Evolutionary conservation across 2,329 filamentous ascomycete genomes (phyloP).

Genomic region (Diplodia sapinea): DNA sequence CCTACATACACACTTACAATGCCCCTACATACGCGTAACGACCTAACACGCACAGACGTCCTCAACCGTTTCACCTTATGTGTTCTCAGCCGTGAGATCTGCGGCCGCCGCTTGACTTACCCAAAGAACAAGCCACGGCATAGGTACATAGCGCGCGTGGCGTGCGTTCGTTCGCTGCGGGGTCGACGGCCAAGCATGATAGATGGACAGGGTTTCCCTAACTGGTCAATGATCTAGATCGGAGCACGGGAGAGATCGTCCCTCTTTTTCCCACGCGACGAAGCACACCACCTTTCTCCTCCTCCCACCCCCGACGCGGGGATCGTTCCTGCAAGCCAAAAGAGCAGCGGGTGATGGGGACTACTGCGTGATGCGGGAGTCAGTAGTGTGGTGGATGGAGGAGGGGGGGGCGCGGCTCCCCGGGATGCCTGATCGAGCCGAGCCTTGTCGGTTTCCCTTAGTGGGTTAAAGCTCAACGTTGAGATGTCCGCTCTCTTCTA

Average conservation of each 20-base stretch:
- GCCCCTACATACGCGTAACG: not conserved
- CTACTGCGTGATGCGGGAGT: not conserved
- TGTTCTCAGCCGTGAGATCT: not conserved
- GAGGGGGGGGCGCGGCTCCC: too few species aligned
- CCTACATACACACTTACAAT: not conserved
- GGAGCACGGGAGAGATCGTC: not conserved
- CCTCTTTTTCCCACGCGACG: not conserved
- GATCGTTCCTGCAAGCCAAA: not conserved
- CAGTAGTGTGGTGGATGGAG: not conserved
- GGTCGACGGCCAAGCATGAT: not conserved
- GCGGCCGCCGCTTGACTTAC: not conserved
- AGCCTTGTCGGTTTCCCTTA: not conserved
- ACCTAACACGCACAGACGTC: not conserved
- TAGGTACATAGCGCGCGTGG: not conserved
- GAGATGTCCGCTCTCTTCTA: not conserved
- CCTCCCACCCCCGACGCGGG: not conserved
- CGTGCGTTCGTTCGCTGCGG: not conserved
- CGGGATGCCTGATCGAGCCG: slow-evolving; percentile 15
- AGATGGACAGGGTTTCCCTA: not conserved
- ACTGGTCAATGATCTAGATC: not conserved
- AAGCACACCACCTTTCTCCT: too few species aligned
- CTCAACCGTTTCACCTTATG: not conserved
- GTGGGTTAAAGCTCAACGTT: not conserved
- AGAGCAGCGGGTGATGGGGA: not conserved
- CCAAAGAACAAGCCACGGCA: not conserved